These are phyloP conservation scores for Phytophthora sp. DNA, from an alignment of 352 stramenopile species.

Conservation along the genomic window DNA sequence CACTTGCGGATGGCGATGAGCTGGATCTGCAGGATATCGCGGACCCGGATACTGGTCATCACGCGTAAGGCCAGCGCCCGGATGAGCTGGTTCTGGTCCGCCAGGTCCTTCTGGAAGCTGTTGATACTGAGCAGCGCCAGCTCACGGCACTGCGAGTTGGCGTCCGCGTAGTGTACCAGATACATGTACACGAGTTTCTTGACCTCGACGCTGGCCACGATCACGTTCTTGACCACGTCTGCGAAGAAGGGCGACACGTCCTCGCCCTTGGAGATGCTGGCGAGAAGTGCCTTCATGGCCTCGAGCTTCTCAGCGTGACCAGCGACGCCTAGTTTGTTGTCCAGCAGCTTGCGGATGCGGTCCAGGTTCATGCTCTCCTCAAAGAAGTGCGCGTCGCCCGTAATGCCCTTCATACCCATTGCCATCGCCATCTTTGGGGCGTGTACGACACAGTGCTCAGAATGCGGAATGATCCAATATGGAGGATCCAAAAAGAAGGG, in stretches of 20 bases:
- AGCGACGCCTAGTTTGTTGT: slow-evolving; percentile 89
- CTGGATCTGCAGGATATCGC: slow-evolving; percentile 99
- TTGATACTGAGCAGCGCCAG: slow-evolving; percentile 98
- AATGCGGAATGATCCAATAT: too few species aligned
- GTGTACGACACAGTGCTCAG: too few species aligned
- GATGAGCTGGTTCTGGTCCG: slow-evolving; percentile 95
- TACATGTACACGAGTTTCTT: slow-evolving; percentile 99
- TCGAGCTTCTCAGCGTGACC: slow-evolving; percentile 92
- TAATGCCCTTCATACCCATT: slow-evolving; percentile 71
- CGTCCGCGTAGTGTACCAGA: slow-evolving; percentile 98
- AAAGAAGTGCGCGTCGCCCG: slow-evolving; percentile 96
- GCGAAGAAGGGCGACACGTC: slow-evolving; percentile 98
- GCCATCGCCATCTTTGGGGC: slow-evolving; percentile 29
- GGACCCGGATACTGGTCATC: slow-evolving; percentile 97
- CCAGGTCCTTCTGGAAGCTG: slow-evolving; percentile 98
- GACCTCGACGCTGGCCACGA: slow-evolving; percentile 96
- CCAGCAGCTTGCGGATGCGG: slow-evolving; percentile 85
- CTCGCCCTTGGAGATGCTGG: slow-evolving; percentile 96
- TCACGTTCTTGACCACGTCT: slow-evolving; percentile 97
- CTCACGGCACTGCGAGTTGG: slow-evolving; percentile 95
- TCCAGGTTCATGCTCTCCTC: slow-evolving; percentile 96
- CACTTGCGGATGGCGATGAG: slow-evolving; percentile 95
- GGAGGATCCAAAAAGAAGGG: too few species aligned
- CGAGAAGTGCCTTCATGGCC: slow-evolving; percentile 98
- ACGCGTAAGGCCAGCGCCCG: slow-evolving; percentile 94